These are phyloP conservation scores for Arctium lappa DNA, from an alignment of 129 eudicot genomes.

Conservation along the genomic window DNA sequence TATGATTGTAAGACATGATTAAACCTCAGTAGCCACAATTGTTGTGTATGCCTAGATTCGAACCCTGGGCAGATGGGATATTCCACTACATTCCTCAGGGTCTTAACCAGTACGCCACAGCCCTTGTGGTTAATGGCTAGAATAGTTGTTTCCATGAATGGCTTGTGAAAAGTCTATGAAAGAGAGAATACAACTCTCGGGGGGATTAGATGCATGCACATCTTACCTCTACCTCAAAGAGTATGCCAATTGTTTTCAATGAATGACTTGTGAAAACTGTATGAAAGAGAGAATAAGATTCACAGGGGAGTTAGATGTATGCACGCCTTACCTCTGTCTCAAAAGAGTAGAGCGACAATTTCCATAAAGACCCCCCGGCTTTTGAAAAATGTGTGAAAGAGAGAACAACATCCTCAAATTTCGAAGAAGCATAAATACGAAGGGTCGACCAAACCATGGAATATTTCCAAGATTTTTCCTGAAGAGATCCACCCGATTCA, in stretches of 20 bases:
- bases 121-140: not conserved
- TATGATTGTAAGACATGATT: too few relatives aligned
- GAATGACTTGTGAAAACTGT: not conserved
- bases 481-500: constrained; percentile 16
- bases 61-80: too few relatives aligned
- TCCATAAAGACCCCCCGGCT: not conserved
- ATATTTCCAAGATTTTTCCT: constrained; percentile 9
- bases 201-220: not conserved
- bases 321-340: not conserved
- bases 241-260: not conserved
- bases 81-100: too few relatives aligned
- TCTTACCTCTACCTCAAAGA: not conserved
- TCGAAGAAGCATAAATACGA: constrained; percentile 2
- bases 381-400: not conserved
- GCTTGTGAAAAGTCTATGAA: not conserved
- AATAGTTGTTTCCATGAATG: not conserved
- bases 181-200: not conserved
- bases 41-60: too few relatives aligned
- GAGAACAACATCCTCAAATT: not conserved
- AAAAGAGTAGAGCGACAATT: too few relatives aligned
- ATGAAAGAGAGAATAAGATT: not conserved
- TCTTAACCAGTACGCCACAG: too few relatives aligned
- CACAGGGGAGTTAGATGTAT: not conserved
- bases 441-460: not conserved
- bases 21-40: too few relatives aligned